Evolutionary conservation across 768 basidiomycete species (phyloP), one percentile per base, ranked within the genome.

Genomic region (Auricularia sp.): DNA sequence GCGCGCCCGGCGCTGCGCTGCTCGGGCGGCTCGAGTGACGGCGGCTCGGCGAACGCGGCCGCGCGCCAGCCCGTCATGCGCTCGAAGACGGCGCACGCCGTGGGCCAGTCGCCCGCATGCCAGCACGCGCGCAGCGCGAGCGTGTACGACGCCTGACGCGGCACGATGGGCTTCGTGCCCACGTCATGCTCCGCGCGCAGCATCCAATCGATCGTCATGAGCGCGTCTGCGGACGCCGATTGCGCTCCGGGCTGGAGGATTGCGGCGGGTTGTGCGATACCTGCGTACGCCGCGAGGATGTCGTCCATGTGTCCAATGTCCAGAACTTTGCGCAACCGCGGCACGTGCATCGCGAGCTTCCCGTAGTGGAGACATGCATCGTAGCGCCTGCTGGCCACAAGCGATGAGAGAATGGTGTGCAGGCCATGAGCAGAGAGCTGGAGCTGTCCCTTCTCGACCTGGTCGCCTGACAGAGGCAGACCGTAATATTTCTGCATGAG

Each of bases 141-240:
- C 67, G 83, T 82, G 73, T 82, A 90, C 8, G 87, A 84, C 24
- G 76, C 73, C 34, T 78, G 64, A n/a, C 76, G 75, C 11, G 83
- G 82, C 37, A 78, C 71, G 62, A 88, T 76, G 24, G 8, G 29
- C 56, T 33, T 35, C 29, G 24, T 29, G 29, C 34, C 56, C 24
- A 51, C 47, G 21, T 59, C 56, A 18, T 59, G 34, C 69, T 83
- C 83, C 65, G 82, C 81, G 62, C 79, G 77, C 63, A 89, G 72
- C 82, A 88, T 87, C 87, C 88, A 90, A 70, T 88, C 82, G 33
- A 92, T 76, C 2, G 75, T 79, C 65, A 83, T 80, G 51, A 90
- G 74, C 3, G 85, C 84, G 65, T 81, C 78, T 10, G 79, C 73
- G 0, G 84, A 73, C 62, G 79, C 45, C 33, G 29, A 8, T 16